Percentiles rank a stretch among this genome's conserved stretches.
phyloP scores from a whole-genome alignment of 2,329 filamentous ascomycete genomes.

The Fusarium transvaalense region DNA sequence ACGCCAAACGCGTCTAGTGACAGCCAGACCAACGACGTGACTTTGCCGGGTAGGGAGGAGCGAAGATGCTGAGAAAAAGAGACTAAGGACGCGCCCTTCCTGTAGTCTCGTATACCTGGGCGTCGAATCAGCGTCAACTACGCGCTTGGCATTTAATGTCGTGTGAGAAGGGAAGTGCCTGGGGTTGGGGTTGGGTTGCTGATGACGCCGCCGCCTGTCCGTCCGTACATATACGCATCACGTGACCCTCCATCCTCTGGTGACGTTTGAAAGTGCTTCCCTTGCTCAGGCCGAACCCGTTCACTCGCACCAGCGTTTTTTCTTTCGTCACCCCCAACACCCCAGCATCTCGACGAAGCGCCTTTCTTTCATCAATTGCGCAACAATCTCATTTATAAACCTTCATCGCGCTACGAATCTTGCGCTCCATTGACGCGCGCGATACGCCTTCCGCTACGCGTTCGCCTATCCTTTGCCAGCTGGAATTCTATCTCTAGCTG shows the following conservation, averaged over 20 bases:
- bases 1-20: conserved; percentile 37
- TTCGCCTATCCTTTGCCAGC: conserved; percentile 43
- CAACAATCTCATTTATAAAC: conserved; percentile 48
- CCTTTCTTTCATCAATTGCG: conserved; percentile 51
- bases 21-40: conserved; percentile 14
- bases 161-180: conserved; percentile 32
- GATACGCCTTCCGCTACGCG: conserved; percentile 50
- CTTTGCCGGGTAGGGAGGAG: conserved; percentile 13
- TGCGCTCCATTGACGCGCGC: conserved; percentile 50
- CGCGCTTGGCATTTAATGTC: conserved; percentile 33
- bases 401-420: conserved; percentile 50
- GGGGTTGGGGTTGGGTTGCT: conserved; percentile 27
- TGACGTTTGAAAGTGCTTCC: conserved; percentile 54
- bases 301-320: conserved; percentile 53
- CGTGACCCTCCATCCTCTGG: conserved; percentile 49
- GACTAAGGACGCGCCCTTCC: conserved; percentile 33
- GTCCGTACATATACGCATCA: conserved; percentile 46
- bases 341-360: conserved; percentile 51
- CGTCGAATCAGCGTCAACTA: conserved; percentile 40
- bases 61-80: conserved; percentile 23
- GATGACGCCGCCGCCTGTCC: conserved; percentile 47
- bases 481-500: conserved; percentile 33
- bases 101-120: conserved; percentile 31
- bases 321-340: conserved; percentile 53
- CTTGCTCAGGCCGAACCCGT: conserved; percentile 43